Conservation (phyloP, 2,329 filamentous ascomycete genomes). For the Thelonectria discophora region DNA sequence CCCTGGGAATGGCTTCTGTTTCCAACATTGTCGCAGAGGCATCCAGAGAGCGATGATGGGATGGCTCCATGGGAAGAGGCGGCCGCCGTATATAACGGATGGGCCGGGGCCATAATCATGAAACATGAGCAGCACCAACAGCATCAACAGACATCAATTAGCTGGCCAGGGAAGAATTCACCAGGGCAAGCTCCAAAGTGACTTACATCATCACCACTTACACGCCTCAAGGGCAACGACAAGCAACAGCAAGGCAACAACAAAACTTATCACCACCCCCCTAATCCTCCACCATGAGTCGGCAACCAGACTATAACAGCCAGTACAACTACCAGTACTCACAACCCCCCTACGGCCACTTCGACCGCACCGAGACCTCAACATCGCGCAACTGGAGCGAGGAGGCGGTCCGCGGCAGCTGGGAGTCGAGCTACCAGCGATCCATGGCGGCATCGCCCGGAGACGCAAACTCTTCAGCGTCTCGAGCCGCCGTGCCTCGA, state of each 20-base stretch:
- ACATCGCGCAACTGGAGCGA: conserved; percentile 43
- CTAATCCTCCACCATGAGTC: conserved; percentile 33
- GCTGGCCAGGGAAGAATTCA: too few relatives aligned
- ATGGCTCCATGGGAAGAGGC: conserved; percentile 9
- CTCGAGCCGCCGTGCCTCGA: conserved; percentile 23
- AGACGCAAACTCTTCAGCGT: conserved; percentile 31
- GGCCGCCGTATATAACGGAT: conserved; percentile 27
- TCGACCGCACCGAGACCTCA: conserved; percentile 35
- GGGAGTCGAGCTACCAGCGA: conserved; percentile 37
- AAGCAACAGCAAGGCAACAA: background rate
- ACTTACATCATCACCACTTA: conserved; percentile 22
- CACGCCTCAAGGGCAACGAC: conserved; percentile 11
- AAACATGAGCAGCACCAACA: conserved; percentile 1
- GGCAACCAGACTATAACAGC: conserved; percentile 9
- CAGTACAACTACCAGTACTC: background rate
- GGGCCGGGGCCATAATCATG: background rate
- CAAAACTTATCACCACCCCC: background rate
- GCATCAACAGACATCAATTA: conserved; percentile 3
- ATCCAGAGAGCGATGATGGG: background rate
- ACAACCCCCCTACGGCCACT: background rate
- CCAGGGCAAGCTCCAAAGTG: background rate
- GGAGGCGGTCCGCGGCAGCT: conserved; percentile 40
- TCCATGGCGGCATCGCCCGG: conserved; percentile 35
- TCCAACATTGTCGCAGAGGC: conserved; percentile 4
- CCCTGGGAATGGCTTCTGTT: conserved; percentile 14